Evolutionary conservation across 768 basidiomycete genomes (phyloP), one percentile per base, ranked within the genome.

Genomic region (Boletus eberwhitei): DNA sequence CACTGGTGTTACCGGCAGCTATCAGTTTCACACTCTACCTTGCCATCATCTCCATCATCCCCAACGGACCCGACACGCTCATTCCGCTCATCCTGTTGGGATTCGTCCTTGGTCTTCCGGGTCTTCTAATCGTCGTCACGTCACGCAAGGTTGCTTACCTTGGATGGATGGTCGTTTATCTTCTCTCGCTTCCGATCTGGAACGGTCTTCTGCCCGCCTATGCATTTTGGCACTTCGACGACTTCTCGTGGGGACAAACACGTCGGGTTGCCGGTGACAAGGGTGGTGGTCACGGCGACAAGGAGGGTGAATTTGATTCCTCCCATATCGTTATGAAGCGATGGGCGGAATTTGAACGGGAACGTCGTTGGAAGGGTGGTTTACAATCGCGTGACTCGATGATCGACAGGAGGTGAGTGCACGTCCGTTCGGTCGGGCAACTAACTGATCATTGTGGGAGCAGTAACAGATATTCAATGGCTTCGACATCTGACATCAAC

Each of bases 201-300:
- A 98, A 98, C 76, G 93, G 94, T 64, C 77, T 97, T 54, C 80
- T 98, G 2, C 96, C 96, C 1, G 87, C 90, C 3, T 99, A 99
- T 71, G 84, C 95, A n/a, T 98, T 90, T 75, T 95, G 95, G 91
- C 94, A 98, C 73, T 96, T 99, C 72, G 97, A 98, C 67, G 97
- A 98, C 79, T 98, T 92, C 75, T 92, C 90, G 22, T 94, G 93
- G 93, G 97, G 97, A 74, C 88, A 94, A 74, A 98, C 97, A 35
- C 81, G 97, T 57, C 86, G 84, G 73, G 74, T 88, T 57, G 78
- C 82, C 31, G 93, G 93, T 9, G 89, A 88, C 64, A 84, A 81
- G 62, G 83, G 79, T 40, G 80, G 74, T 36, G 80, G 80, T 53
- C 90, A 93, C 63, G 90, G 89, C 12, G 95, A 93, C 68, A 99